Evolutionary conservation across 495 filamentous ascomycete species (phyloP).

Genomic region (Saxispiralis lemnorum): DNA sequence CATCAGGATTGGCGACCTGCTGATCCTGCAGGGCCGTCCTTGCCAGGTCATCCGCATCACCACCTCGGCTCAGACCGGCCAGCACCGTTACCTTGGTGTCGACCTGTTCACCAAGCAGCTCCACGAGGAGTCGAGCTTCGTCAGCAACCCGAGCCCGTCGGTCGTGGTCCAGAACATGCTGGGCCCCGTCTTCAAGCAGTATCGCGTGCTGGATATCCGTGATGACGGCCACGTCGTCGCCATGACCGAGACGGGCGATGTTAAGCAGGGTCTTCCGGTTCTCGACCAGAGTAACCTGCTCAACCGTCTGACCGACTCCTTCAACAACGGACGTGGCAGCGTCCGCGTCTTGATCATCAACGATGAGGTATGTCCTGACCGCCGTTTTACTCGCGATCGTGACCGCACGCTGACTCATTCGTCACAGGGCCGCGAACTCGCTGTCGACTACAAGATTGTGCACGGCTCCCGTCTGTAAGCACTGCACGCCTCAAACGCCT

Average conservation of each 20-base stretch:
- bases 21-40: constrained; percentile 96
- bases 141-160: constrained; percentile 88
- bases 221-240: constrained; percentile 64
- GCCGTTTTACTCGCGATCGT: background rate
- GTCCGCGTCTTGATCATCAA: constrained; percentile 91
- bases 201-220: constrained; percentile 95
- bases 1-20: constrained; percentile 93
- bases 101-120: constrained; percentile 99
- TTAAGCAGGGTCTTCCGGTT: constrained; percentile 89
- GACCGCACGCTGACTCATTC: background rate
- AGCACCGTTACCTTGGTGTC: constrained; percentile 98
- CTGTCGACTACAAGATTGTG: constrained; percentile 97
- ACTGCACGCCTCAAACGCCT: background rate
- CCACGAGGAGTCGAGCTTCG: constrained; percentile 94
- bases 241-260: constrained; percentile 80
- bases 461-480: constrained; percentile 53
- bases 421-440: constrained; percentile 58
- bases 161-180: constrained; percentile 99
- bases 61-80: constrained; percentile 90
- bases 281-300: constrained; percentile 83
- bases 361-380: constrained; percentile 36
- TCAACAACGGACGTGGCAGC: constrained; percentile 79
- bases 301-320: constrained; percentile 63
- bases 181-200: constrained; percentile 99
- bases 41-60: constrained; percentile 99